These are phyloP conservation scores for Cyathus striatus DNA, from an alignment of 768 basidiomycete genomes.

Conservation along the genomic window DNA sequence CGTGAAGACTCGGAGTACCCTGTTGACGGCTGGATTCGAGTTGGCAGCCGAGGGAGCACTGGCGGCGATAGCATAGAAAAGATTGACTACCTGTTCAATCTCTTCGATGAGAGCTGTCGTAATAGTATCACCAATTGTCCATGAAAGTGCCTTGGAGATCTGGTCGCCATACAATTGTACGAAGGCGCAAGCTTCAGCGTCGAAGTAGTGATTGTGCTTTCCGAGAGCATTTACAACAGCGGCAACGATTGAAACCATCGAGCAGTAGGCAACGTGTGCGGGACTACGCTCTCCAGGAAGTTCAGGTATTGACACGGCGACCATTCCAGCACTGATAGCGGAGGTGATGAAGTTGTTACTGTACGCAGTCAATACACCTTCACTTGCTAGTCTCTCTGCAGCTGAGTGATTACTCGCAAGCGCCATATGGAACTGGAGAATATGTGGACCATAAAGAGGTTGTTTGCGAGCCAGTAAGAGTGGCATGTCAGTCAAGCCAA, in stretches of 20 bases:
- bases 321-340: conserved; percentile 68
- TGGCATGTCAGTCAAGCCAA: conserved; percentile 62
- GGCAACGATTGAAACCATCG: conserved; percentile 77
- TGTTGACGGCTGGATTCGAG: conserved; percentile 47
- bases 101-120: conserved; percentile 77
- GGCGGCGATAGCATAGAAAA: conserved; percentile 73
- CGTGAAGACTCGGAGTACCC: conserved; percentile 66
- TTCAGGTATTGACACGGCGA: conserved; percentile 65
- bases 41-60: conserved; percentile 42
- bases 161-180: conserved; percentile 83
- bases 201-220: conserved; percentile 70
- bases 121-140: conserved; percentile 79
- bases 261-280: conserved; percentile 77
- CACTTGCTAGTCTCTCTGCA: conserved; percentile 82
- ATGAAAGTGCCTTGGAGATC: conserved; percentile 68
- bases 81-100: conserved; percentile 69
- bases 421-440: conserved; percentile 84
- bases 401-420: conserved; percentile 71
- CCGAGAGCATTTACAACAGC: conserved; percentile 62
- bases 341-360: conserved; percentile 76
- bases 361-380: conserved; percentile 77
- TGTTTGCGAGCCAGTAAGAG: conserved; percentile 57
- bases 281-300: conserved; percentile 74
- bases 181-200: conserved; percentile 80
- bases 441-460: conserved; percentile 69